These are phyloP conservation scores for Schizochytrium sp. DNA, from an alignment of 108 stramenopile species.

Conservation along the genomic window DNA sequence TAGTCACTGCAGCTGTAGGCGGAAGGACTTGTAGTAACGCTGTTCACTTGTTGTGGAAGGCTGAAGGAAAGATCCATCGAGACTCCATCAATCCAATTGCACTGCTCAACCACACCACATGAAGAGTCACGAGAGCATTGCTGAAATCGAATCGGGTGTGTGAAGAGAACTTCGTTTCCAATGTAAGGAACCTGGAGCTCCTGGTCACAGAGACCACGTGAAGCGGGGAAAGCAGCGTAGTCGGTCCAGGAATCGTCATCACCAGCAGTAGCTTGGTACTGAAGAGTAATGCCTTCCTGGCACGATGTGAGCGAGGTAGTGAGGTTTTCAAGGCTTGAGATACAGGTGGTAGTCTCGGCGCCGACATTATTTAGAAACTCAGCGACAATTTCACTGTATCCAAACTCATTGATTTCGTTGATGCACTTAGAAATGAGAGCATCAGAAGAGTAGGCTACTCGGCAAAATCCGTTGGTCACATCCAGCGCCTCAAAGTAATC, in stretches of 20 bases:
- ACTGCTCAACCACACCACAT: constrained; percentile 1
- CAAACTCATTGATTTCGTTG: constrained; percentile 35
- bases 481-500: constrained; percentile 12
- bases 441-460: constrained; percentile 1
- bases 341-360: neutral
- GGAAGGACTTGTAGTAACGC: neutral
- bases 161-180: constrained; percentile 53
- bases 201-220: neutral
- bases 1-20: neutral
- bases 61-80: neutral
- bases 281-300: constrained; percentile 20
- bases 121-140: constrained; percentile 38
- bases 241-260: constrained; percentile 20
- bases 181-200: neutral
- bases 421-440: constrained; percentile 2
- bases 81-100: constrained; percentile 27
- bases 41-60: neutral
- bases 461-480: constrained; percentile 37
- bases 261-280: constrained; percentile 40
- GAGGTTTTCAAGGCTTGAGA: constrained; percentile 31
- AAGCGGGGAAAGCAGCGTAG: constrained; percentile 43
- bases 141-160: constrained; percentile 29
- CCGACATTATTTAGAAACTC: neutral
- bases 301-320: constrained; percentile 35
- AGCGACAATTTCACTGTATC: neutral